phyloP scores from a whole-genome alignment of 306 rosid genomes.

The Trifolium repens region DNA sequence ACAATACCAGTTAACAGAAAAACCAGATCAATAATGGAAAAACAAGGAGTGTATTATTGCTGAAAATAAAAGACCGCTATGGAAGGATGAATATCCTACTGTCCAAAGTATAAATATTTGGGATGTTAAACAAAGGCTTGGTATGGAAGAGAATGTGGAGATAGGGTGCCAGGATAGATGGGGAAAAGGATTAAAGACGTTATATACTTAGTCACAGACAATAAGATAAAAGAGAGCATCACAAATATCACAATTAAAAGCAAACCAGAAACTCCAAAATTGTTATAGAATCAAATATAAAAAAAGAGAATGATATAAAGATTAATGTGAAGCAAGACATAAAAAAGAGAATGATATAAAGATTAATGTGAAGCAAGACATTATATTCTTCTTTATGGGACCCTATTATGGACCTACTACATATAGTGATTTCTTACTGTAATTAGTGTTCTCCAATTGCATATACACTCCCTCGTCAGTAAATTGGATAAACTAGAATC shows the following conservation, averaged over 20 bases:
- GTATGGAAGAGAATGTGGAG: conserved; percentile 18
- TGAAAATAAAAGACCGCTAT: not conserved
- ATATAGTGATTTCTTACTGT: not conserved
- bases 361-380: conserved; percentile 9
- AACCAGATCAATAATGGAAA: not conserved
- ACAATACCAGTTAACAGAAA: not conserved
- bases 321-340: not conserved
- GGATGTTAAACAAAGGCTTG: conserved; percentile 22
- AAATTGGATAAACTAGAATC: conserved; percentile 31
- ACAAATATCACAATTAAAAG: conserved; percentile 2
- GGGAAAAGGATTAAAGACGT: not conserved
- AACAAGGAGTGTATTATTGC: not conserved
- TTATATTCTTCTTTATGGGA: not conserved
- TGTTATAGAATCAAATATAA: conserved; percentile 9
- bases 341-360: conserved; percentile 11
- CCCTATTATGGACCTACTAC: not conserved
- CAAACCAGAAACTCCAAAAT: conserved; percentile 19
- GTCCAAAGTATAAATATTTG: conserved; percentile 3
- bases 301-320: conserved; percentile 4
- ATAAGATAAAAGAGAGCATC: conserved; percentile 17
- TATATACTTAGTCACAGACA: not conserved
- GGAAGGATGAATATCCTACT: not conserved
- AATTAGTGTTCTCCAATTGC: not conserved
- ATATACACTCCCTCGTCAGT: not conserved
- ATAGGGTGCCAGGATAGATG: not conserved